Evolutionary conservation across 495 filamentous ascomycete genomes (phyloP).

Genomic region (Aspergillus taichungensis): DNA sequence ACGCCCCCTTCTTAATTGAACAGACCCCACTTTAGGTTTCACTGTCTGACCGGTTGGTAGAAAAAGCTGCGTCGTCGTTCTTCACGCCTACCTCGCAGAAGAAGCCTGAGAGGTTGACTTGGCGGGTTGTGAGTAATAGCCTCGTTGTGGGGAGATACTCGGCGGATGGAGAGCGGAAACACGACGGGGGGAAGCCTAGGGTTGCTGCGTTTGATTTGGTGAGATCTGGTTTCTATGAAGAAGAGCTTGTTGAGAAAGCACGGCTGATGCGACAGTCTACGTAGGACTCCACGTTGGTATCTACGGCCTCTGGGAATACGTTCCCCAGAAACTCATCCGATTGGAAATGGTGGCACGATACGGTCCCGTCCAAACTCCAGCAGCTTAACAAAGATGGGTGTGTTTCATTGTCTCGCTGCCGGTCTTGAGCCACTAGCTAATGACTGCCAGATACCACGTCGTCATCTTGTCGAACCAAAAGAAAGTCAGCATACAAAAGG

Average conservation of each 20-base stretch:
- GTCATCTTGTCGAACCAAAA: conserved; percentile 84
- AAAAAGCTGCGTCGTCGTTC: conserved; percentile 72
- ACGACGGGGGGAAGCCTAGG: conserved; percentile 36
- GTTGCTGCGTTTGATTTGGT: conserved; percentile 91
- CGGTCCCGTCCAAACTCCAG: conserved; percentile 56
- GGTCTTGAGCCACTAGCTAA: background rate
- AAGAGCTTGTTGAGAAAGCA: background rate
- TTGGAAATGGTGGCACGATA: conserved; percentile 91
- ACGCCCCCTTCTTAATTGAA: conserved; percentile 13
- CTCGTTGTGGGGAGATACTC: conserved; percentile 70
- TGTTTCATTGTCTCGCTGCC: conserved; percentile 5
- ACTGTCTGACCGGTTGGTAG: conserved; percentile 7
- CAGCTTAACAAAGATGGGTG: conserved; percentile 66
- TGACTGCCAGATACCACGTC: conserved; percentile 55
- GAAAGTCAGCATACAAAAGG: conserved; percentile 63
- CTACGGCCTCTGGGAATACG: conserved; percentile 68
- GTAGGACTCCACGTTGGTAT: conserved; percentile 83
- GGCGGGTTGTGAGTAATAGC: conserved; percentile 59
- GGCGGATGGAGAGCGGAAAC: conserved; percentile 22
- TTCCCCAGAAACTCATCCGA: conserved; percentile 62
- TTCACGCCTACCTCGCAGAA: conserved; percentile 87
- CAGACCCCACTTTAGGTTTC: background rate
- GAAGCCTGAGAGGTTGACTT: conserved; percentile 66
- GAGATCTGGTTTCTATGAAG: conserved; percentile 15
- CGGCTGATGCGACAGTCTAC: background rate